Conservation (phyloP, 495 filamentous ascomycete genomes). For the Endocarpon pusillum region DNA sequence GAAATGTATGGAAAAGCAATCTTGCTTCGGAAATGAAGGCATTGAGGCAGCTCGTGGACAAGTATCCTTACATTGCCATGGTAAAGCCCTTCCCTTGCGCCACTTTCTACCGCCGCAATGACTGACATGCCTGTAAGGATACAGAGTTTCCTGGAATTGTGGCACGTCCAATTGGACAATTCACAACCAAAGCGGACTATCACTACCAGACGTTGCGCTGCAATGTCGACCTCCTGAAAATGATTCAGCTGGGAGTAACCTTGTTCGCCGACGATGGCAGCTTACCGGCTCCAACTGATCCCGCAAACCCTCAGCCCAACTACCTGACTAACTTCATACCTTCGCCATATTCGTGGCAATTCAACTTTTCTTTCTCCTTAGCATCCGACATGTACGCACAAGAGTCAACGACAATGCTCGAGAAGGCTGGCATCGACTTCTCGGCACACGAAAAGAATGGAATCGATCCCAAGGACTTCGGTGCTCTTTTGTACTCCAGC, state of each 20-base stretch:
- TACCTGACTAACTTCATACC: slow-evolving; percentile 39
- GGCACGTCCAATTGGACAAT: slow-evolving; percentile 82
- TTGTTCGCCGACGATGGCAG: slow-evolving; percentile 80
- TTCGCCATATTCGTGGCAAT: slow-evolving; percentile 87
- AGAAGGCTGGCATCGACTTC: slow-evolving; percentile 76
- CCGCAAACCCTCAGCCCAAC: slow-evolving; percentile 17
- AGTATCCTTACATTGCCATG: slow-evolving; percentile 92
- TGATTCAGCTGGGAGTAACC: slow-evolving; percentile 91
- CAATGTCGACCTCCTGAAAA: slow-evolving; percentile 91
- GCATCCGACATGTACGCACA: slow-evolving; percentile 93
- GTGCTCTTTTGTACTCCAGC: slow-evolving; percentile 73
- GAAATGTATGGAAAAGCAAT: slow-evolving; percentile 89
- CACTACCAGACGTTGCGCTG: slow-evolving; percentile 96
- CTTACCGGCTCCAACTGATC: slow-evolving; percentile 50
- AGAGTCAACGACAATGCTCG: slow-evolving; percentile 71
- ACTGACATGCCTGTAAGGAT: slow-evolving; percentile 39
- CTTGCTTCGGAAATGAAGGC: slow-evolving; percentile 75
- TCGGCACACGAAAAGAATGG: slow-evolving; percentile 61
- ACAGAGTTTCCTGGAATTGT: slow-evolving; percentile 96
- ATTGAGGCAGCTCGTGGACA: slow-evolving; percentile 64
- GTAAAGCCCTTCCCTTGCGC: slow-evolving; percentile 36
- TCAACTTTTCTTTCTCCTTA: slow-evolving; percentile 94
- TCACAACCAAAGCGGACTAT: slow-evolving; percentile 87
- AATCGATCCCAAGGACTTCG: slow-evolving; percentile 83
- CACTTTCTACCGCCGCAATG: not conserved